Evolutionary conservation across 2,329 filamentous ascomycete species (phyloP).

Genomic region (Fusarium brevicatenulatum): DNA sequence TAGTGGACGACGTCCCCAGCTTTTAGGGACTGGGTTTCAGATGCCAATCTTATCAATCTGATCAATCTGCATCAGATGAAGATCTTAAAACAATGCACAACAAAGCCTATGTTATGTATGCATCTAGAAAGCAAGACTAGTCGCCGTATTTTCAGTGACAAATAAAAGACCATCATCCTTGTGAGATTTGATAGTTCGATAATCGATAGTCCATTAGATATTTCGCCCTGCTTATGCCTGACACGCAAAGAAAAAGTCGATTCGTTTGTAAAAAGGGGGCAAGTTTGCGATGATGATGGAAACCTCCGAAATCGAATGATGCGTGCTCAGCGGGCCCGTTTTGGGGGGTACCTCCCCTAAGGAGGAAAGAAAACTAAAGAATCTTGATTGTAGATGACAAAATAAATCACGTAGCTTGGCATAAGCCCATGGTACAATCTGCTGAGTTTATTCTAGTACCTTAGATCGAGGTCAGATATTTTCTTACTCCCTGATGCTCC

Average conservation of each 20-base stretch:
- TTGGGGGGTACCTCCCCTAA: constrained; percentile 20
- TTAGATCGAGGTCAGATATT: neutral
- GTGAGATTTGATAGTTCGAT: neutral
- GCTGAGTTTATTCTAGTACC: neutral
- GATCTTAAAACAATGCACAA: constrained; percentile 23
- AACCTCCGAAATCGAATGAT: constrained; percentile 46
- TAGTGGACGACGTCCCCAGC: constrained; percentile 27
- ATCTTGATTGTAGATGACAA: neutral
- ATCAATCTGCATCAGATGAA: constrained; percentile 42
- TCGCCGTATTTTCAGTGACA: neutral
- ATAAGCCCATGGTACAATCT: fast-evolving
- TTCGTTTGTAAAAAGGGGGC: constrained; percentile 19
- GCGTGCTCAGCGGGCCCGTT: constrained; percentile 18
- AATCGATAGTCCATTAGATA: neutral
- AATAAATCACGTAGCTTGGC: fast-evolving
- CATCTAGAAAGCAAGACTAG: neutral
- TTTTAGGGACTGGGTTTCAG: constrained; percentile 18
- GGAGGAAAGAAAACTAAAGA: neutral
- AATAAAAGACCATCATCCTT: neutral
- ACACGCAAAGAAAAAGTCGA: neutral
- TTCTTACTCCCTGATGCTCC: neutral
- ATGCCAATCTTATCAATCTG: constrained; percentile 45
- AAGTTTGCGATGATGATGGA: constrained; percentile 32
- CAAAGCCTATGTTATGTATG: neutral
- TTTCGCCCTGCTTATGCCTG: neutral